Evolutionary conservation across 495 filamentous ascomycete species (phyloP).

Genomic region (Articulospora tetracladia): DNA sequence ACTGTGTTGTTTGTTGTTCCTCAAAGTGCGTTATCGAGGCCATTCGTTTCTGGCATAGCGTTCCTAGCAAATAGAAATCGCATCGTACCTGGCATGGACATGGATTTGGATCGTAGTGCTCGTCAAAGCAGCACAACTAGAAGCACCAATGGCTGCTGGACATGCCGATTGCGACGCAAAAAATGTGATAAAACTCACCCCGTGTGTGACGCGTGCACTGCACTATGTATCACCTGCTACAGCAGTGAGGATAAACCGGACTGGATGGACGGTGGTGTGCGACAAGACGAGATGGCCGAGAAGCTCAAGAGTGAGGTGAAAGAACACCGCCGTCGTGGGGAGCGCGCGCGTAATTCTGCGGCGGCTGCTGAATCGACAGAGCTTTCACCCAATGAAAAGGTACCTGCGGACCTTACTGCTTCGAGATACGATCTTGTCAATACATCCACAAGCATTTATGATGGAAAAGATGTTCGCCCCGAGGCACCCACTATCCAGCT

Average conservation of each 20-base stretch:
- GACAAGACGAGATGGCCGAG: constrained; percentile 45
- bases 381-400: not conserved
- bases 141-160: constrained; percentile 50
- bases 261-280: constrained; percentile 51
- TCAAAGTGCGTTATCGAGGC: too few relatives aligned
- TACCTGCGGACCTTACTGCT: constrained; percentile 13
- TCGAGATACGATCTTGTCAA: constrained; percentile 10
- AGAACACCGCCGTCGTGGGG: constrained; percentile 35
- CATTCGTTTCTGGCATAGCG: too few relatives aligned
- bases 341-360: constrained; percentile 10
- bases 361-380: constrained; percentile 8
- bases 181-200: constrained; percentile 50
- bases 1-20: too few relatives aligned
- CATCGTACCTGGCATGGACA: too few relatives aligned
- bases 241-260: constrained; percentile 45
- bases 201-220: constrained; percentile 39
- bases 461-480: constrained; percentile 14
- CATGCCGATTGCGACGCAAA: constrained; percentile 52
- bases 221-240: constrained; percentile 45
- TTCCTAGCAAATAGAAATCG: too few relatives aligned
- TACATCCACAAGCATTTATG: constrained; percentile 10
- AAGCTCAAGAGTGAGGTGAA: constrained; percentile 48
- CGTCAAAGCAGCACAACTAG: constrained; percentile 24
- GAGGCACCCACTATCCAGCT: constrained; percentile 8
- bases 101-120: constrained; percentile 3